phyloP scores from a whole-genome alignment of 768 basidiomycete species.

The Podaxis carcinomalis region DNA sequence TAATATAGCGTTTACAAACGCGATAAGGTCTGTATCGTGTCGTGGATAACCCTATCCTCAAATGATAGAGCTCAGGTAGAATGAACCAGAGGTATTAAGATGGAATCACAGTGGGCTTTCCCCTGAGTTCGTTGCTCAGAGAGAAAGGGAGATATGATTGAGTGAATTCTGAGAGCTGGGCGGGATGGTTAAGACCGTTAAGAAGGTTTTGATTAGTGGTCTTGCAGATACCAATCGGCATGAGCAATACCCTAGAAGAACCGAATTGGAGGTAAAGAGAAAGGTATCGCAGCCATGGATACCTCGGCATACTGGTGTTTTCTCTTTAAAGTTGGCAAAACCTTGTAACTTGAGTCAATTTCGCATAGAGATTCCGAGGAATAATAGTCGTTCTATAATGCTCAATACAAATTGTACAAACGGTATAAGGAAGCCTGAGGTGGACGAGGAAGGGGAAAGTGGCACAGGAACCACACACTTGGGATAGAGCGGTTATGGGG shows the following conservation, averaged over 20 bases:
- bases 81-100: conserved; percentile 2
- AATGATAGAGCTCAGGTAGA: neutral
- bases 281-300: conserved; percentile 11
- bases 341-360: neutral
- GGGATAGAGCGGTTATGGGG: neutral
- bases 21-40: neutral
- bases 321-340: neutral
- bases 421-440: neutral
- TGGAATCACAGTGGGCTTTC: neutral
- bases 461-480: neutral
- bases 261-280: conserved; percentile 6
- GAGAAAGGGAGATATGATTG: neutral
- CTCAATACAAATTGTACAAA: conserved; percentile 7
- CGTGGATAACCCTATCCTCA: neutral
- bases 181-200: neutral
- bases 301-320: conserved; percentile 2
- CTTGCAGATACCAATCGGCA: neutral
- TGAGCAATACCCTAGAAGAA: neutral
- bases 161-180: neutral
- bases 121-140: neutral
- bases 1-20: neutral
- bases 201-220: neutral
- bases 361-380: conserved; percentile 1
- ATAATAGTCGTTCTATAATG: neutral
- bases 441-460: neutral